Base-by-base conservation (phyloP, 805 yeast species). In the Saccharomycopsis sp. region DNA sequence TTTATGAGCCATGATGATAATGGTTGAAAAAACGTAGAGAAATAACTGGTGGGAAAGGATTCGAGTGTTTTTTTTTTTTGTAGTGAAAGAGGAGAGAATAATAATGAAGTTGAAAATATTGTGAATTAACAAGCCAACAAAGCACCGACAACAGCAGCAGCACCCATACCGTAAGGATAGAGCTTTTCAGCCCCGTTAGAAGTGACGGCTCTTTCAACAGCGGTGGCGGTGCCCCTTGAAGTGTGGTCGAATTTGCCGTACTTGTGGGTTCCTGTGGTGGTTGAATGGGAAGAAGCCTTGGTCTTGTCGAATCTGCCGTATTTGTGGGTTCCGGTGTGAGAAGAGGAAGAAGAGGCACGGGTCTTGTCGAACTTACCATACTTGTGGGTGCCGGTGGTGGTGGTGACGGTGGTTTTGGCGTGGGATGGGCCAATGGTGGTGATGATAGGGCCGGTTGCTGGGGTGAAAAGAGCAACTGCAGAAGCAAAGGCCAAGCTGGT, bases 111-210 rank as follows among this genome's bases (percentile, higher is more conserved):
- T n/a, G n/a, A n/a, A n/a, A n/a, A n/a, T n/a, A n/a, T n/a, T n/a
- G n/a, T n/a, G n/a, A n/a, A n/a, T n/a, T 42, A 42, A 29, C 32
- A 42, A 26, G 45, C 45, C 33, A 45, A 34, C 29, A 45, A 38
- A 29, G 48, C 48, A 34, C 39, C 48, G 20, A 34, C 48, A 18
- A 38, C 9, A 21, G 42, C 48, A 31, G 29, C 45, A 34, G 45
- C 43, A 23, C 48, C 48, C 16, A 18, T n/a, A 34, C 48, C 48
- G 13, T 16, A 16, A 18, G 36, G 35, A 30, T 43, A 23, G 60
- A 87, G 86, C 59, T 86, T 86, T 59, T 88, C 89, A 17, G 97
- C 98, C 12, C 96, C 96, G 36, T 69, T 67, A 39, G 73, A 75
- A 53, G 32, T 33, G 10, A 27, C 30, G 23, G 17, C 41, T 21